Evolutionary conservation across 257 asterid genomes (phyloP), one percentile per base, ranked within the genome.

Genomic region (Forsythia viridissima): DNA sequence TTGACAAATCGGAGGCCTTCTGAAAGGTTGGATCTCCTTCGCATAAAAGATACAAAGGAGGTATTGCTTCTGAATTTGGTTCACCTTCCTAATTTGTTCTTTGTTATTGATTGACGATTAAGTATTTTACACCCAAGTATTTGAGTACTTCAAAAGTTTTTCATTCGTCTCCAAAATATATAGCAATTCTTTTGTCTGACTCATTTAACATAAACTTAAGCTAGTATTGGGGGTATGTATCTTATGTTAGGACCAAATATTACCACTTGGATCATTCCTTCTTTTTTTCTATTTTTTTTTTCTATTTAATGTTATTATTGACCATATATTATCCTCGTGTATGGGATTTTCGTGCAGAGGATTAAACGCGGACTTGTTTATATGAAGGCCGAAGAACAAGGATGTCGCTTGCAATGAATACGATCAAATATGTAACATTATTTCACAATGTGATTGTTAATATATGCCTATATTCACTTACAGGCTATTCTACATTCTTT

Each of bases 21-120:
- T n/a, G 99, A 96, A 82, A 91, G 92, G 88, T 77, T 93, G 83
- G 96, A 93, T 70, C 91, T 96, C 79, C 97, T 96, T 73, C 92
- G 92, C 74, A 79, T 92, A 10, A 85, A 87, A 89, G 93, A 96
- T 80, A 87, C 99, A 16, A 86, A 82, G 42, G 97, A 96, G 98
- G 99, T 93, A 86, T 12, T 15, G 41, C 37, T 70, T 72, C 78
- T 76, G 16, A 44, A 5, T 37, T 51, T 20, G 16, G 24, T 4
- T 69, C 16, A 39, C 38, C 72, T 75, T 72, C 40, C 18, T 21
- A 10, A 63, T 15, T 38, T 46, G 37, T 74, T 46, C 30, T 39
- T 10, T 34, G 48, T 21, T 38, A 46, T 15, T 68, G 42, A 21
- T 18, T 10, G 30, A 68, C 39, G 16, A 11, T 34, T 34, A 12